Evolutionary conservation across 2,329 filamentous ascomycete genomes (phyloP).

Genomic region (Fusarium coffeatum): DNA sequence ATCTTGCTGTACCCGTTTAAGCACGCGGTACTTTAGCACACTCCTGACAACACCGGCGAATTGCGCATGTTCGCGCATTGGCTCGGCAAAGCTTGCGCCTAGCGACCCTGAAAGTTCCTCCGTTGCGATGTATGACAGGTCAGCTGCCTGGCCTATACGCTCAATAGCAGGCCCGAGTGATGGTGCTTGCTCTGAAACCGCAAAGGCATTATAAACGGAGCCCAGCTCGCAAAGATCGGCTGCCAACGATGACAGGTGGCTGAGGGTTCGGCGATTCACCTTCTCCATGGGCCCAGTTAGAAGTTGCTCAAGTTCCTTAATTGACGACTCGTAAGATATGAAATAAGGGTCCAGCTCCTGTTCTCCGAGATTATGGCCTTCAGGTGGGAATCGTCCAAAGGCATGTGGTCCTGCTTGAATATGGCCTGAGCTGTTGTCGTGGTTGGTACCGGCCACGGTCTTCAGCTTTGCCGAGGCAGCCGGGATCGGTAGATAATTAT

Average conservation of each 20-base stretch:
- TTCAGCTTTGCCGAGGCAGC: slow-evolving; percentile 87
- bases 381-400: slow-evolving; percentile 84
- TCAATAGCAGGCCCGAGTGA: slow-evolving; percentile 94
- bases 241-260: slow-evolving; percentile 84
- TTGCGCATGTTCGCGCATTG: slow-evolving; percentile 97
- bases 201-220: slow-evolving; percentile 96
- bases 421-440: slow-evolving; percentile 52
- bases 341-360: slow-evolving; percentile 97
- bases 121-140: slow-evolving; percentile 95
- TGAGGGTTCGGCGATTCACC: slow-evolving; percentile 89
- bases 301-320: slow-evolving; percentile 88
- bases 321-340: slow-evolving; percentile 89
- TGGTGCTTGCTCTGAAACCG: slow-evolving; percentile 89
- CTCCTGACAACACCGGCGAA: slow-evolving; percentile 93
- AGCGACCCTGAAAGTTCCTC: slow-evolving; percentile 88
- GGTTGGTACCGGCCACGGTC: slow-evolving; percentile 57
- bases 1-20: slow-evolving; percentile 96
- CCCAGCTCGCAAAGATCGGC: slow-evolving; percentile 92
- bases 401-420: slow-evolving; percentile 64
- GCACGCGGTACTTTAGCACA: slow-evolving; percentile 87
- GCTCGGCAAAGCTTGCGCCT: slow-evolving; percentile 95
- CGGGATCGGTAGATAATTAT: slow-evolving; percentile 88
- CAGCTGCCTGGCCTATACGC: slow-evolving; percentile 91
- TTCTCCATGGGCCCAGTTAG: slow-evolving; percentile 96
- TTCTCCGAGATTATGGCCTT: slow-evolving; percentile 80